Conservation (phyloP, 2,329 filamentous ascomycete genomes). For the Chrysosporium queenslandicum region DNA sequence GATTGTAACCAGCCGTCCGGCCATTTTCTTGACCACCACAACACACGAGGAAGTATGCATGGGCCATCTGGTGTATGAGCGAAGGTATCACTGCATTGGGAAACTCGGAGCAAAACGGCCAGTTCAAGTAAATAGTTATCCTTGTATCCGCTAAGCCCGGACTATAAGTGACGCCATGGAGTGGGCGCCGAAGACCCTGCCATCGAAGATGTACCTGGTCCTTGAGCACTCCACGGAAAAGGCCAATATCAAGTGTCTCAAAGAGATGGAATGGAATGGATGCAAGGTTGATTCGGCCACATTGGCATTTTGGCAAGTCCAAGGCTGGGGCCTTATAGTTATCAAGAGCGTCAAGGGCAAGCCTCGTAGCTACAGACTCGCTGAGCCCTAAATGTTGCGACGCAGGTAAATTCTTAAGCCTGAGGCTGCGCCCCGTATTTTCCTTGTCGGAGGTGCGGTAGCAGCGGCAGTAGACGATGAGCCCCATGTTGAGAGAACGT, state of each 20-base stretch:
- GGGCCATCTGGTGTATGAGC: constrained; percentile 19
- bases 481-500: no score
- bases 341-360: constrained; percentile 16
- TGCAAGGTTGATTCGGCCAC: background rate
- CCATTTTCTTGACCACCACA: constrained; percentile 12
- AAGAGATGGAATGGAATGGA: constrained; percentile 15
- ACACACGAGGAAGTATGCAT: constrained; percentile 19
- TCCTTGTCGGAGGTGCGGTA: no score
- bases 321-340: background rate
- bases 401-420: background rate
- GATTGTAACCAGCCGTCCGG: background rate
- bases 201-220: constrained; percentile 15
- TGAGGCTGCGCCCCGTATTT: constrained; percentile 6
- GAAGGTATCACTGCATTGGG: background rate
- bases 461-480: no score
- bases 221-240: constrained; percentile 18
- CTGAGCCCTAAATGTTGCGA: constrained; percentile 11
- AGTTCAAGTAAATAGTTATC: constrained; percentile 13
- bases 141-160: constrained; percentile 11
- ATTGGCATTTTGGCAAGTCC: constrained; percentile 3
- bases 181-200: background rate
- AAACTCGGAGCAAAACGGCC: background rate
- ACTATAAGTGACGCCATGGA: constrained; percentile 11
- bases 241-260: constrained; percentile 13
- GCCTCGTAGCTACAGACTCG: constrained; percentile 16